Evolutionary conservation across 2,329 filamentous ascomycete genomes (phyloP).

Genomic region (Decorospora gaudefroyi): DNA sequence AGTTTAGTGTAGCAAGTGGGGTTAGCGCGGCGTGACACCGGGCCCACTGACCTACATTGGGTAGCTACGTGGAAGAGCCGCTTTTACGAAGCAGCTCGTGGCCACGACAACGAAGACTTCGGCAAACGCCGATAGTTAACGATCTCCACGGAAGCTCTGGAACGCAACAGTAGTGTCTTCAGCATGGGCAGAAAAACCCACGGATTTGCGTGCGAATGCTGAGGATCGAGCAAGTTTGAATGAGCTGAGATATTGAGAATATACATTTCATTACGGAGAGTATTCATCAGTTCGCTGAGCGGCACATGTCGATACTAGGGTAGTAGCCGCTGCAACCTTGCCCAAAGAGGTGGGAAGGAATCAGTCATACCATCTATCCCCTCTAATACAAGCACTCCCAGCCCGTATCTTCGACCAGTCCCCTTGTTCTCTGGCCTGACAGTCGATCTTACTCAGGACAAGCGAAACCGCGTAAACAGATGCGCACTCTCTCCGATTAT

Average conservation of each 20-base stretch:
- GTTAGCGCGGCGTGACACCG: constrained; percentile 6
- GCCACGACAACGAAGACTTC: constrained; percentile 10
- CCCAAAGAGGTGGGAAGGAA: background rate
- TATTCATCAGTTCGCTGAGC: constrained; percentile 9
- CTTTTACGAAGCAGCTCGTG: constrained; percentile 10
- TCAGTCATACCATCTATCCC: background rate
- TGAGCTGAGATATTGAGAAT: constrained; percentile 12
- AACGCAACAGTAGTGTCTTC: too few relatives aligned
- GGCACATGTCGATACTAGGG: constrained; percentile 5
- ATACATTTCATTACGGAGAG: constrained; percentile 18
- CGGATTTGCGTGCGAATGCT: too few relatives aligned
- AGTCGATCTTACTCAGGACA: constrained; percentile 1
- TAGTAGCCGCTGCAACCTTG: constrained; percentile 3
- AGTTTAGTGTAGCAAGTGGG: constrained; percentile 12
- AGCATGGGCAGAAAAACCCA: too few relatives aligned
- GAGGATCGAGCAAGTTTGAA: background rate
- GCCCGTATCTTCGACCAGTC: background rate
- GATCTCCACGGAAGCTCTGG: too few relatives aligned
- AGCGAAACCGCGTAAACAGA: constrained; percentile 9
- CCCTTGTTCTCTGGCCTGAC: background rate
- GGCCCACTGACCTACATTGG: constrained; percentile 7
- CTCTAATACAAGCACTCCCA: background rate
- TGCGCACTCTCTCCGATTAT: constrained; percentile 3
- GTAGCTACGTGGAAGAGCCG: constrained; percentile 10
- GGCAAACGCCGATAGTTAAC: constrained; percentile 6